Conservation (phyloP, 1,284 basidiomycete species). For the Peniophora sp. region DNA sequence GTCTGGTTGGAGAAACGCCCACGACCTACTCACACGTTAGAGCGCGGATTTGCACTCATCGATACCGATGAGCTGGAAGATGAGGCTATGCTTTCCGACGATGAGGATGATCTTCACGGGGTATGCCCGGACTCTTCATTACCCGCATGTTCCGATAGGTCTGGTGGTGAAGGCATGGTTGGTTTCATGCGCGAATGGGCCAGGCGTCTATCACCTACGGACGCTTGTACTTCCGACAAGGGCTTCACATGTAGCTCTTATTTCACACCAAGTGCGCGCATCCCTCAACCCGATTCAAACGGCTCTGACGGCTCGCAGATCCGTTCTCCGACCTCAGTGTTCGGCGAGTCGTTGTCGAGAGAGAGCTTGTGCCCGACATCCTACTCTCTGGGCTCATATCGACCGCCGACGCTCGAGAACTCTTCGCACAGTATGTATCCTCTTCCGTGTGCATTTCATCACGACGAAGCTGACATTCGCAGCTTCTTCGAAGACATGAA, state of each 20-base stretch:
- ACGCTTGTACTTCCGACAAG: conserved; percentile 7
- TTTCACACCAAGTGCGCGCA: conserved; percentile 20
- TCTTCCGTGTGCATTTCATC: not conserved
- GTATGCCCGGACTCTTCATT: not conserved
- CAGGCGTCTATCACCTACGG: conserved; percentile 3
- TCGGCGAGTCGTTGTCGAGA: conserved; percentile 35
- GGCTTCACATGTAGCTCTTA: conserved; percentile 21
- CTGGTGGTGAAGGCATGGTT: conserved; percentile 19
- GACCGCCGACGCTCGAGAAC: conserved; percentile 31
- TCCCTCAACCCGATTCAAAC: conserved; percentile 11
- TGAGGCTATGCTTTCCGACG: conserved; percentile 16
- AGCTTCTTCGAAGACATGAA: conserved; percentile 31
- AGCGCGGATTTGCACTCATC: conserved; percentile 15
- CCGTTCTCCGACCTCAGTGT: conserved; percentile 24
- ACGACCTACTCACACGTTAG: conserved; percentile 9
- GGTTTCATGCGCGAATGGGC: conserved; percentile 22
- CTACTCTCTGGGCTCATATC: conserved; percentile 34
- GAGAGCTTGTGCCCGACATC: conserved; percentile 34
- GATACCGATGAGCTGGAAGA: conserved; percentile 24
- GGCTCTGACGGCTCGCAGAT: conserved; percentile 18
- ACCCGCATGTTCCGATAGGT: conserved; percentile 3
- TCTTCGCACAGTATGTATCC: conserved; percentile 35
- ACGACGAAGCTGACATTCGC: not conserved
- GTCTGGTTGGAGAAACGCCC: conserved; percentile 21
- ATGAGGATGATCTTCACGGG: conserved; percentile 18